A percentile compares a stretch with the other conserved stretches of the same genome.
Evolutionary conservation across 352 stramenopile species (phyloP).

Genomic region (Phytophthora europaea): DNA sequence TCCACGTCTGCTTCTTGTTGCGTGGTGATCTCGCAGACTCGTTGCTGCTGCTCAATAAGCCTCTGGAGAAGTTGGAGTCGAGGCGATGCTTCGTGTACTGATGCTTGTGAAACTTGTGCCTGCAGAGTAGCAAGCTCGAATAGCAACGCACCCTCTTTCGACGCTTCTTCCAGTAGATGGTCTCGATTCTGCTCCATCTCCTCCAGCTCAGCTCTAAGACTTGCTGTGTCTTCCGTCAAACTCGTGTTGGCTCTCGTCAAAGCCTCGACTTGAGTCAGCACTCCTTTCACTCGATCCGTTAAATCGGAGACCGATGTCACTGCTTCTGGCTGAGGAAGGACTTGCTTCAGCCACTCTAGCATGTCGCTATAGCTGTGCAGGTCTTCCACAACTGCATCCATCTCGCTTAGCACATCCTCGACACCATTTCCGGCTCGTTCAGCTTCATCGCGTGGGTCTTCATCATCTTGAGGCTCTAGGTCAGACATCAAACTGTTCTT

Average conservation of each 20-base stretch:
- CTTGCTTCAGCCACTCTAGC: slow-evolving; percentile 35
- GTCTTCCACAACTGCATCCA: slow-evolving; percentile 41
- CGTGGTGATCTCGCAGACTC: slow-evolving; percentile 4
- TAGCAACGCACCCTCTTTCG: slow-evolving; percentile 38
- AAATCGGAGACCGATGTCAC: slow-evolving; percentile 36
- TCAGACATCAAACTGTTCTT: not conserved
- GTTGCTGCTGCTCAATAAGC: slow-evolving; percentile 38
- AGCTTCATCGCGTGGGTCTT: not conserved
- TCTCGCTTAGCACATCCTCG: slow-evolving; percentile 28
- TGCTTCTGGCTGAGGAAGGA: slow-evolving; percentile 46
- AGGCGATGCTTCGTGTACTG: slow-evolving; percentile 14
- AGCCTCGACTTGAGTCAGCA: slow-evolving; percentile 45
- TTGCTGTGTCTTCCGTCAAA: slow-evolving; percentile 30
- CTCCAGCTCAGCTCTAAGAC: slow-evolving; percentile 26
- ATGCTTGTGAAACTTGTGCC: not conserved
- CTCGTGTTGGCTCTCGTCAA: slow-evolving; percentile 29
- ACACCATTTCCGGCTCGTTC: not conserved
- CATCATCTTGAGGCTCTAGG: not conserved
- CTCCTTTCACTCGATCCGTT: slow-evolving; percentile 26
- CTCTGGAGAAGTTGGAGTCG: slow-evolving; percentile 36
- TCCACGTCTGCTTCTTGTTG: slow-evolving; percentile 23
- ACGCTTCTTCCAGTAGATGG: slow-evolving; percentile 33
- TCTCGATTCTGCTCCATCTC: slow-evolving; percentile 25
- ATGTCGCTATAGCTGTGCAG: slow-evolving; percentile 36
- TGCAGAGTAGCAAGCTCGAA: slow-evolving; percentile 21